These are phyloP conservation scores for Capillidium rhysosporum DNA, from an alignment of 371 early-diverging fungal species.

Conservation along the genomic window DNA sequence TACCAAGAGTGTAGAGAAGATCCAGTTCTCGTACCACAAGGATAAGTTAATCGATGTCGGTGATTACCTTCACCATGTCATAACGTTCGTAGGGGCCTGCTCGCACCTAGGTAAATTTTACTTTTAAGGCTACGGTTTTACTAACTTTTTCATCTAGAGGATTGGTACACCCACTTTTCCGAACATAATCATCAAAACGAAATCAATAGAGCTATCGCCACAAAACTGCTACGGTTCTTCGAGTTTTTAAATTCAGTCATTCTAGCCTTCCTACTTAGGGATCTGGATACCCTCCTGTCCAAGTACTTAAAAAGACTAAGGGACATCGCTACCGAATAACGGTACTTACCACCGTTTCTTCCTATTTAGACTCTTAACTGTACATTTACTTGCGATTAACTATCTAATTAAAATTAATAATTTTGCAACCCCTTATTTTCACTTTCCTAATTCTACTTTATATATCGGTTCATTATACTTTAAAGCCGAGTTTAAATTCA, in stretches of 20 bases:
- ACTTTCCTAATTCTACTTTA: too few relatives aligned
- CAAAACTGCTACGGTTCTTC: not conserved
- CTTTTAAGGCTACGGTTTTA: too few relatives aligned
- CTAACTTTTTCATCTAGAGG: not conserved
- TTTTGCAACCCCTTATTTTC: too few relatives aligned
- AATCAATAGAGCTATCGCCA: not conserved
- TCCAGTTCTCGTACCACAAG: not conserved
- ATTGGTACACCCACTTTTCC: not conserved
- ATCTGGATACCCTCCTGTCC: not conserved
- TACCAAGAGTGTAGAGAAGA: not conserved
- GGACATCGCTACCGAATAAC: conserved; percentile 7
- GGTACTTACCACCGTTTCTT: too few relatives aligned
- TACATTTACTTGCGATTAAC: too few relatives aligned
- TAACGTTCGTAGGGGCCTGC: not conserved
- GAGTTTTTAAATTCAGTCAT: not conserved
- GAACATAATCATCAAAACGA: not conserved
- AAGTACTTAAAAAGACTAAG: not conserved
- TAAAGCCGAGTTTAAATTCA: too few relatives aligned
- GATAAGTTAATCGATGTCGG: not conserved
- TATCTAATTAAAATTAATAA: too few relatives aligned
- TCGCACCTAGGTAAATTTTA: not conserved
- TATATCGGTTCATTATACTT: too few relatives aligned
- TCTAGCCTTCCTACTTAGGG: not conserved
- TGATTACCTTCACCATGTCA: not conserved
- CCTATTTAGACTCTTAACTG: too few relatives aligned